Evolutionary conservation across 2,329 filamentous ascomycete species (phyloP).

Genomic region (Chaetomiaceae sp.): DNA sequence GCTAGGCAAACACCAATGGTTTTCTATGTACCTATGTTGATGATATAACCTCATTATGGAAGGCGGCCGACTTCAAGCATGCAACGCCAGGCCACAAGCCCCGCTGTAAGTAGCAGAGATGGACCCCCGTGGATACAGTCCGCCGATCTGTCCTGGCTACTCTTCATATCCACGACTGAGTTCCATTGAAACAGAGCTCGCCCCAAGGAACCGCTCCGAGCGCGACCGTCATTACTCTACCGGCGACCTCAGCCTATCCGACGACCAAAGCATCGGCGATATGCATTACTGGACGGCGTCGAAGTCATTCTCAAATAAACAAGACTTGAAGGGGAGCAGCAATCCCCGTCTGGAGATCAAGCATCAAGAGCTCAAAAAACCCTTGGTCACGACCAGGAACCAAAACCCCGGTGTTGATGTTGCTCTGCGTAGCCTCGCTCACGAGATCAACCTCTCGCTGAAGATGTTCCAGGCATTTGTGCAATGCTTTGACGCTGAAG

Average conservation of each 20-base stretch:
- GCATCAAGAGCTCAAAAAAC: constrained; percentile 2
- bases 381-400: background rate
- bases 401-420: constrained; percentile 12
- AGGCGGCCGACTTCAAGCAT: too few relatives aligned
- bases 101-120: background rate
- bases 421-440: constrained; percentile 14
- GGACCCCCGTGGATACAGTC: constrained; percentile 4
- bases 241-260: constrained; percentile 4
- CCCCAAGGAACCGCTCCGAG: background rate
- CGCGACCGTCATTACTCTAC: background rate
- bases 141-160: background rate
- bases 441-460: constrained; percentile 11
- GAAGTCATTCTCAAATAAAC: background rate
- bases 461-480: constrained; percentile 9
- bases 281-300: constrained; percentile 5
- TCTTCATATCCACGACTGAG: background rate
- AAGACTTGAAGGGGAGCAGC: background rate
- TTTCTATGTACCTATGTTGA: background rate
- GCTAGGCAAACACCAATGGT: background rate
- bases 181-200: background rate
- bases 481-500: constrained; percentile 14
- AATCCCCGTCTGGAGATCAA: background rate
- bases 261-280: background rate
- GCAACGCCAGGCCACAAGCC: background rate
- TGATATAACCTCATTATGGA: background rate